Base-by-base conservation (phyloP, 1,284 basidiomycete species). In the Malassezia vespertilionis region DNA sequence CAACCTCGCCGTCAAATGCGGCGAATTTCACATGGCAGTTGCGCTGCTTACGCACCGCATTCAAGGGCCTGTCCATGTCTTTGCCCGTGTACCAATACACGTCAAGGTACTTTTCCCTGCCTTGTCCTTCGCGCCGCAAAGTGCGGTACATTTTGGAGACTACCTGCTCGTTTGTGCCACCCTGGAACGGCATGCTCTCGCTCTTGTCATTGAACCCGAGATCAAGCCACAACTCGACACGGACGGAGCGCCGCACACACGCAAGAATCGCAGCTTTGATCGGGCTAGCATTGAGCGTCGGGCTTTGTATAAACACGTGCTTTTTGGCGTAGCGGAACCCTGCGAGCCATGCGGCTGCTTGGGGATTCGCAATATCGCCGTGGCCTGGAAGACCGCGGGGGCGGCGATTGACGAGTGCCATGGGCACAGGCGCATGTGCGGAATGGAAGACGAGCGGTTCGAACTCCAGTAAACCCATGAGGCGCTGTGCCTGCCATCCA, bases 101-200 rank as follows among this genome's bases (percentile, higher is more conserved):
- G 57, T 79, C 77, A 33, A 86, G 74, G 34, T 73, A 73, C 52
- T 75, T 67, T 54, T 79, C 76, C 43, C 59, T 52, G 5, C 65
- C 66, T 33, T 59, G 62, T 14, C 61, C 63, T 32, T 69, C 65
- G 8, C 56, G 41, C 1, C 60, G 43, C 3, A 69, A 49, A 22
- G 60, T 52, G 10, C 58, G 43, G 72, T 79, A 85, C 73, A 86
- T 77, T 26, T 74, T 74, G 47, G 79, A 76, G 20, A 80, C 80
- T 12, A 86, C 82, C 67, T 82, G 77, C 61, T 83, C 82, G 66
- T 86, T 86, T 15, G 81, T 85, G 0, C 83, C 83, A 14, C 84
- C 84, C 67, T 86, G 83, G 66, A 80, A 79, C 0, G 83, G 83
- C 46, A 86, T 77, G 54, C 75, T 76, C 65, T 83, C 81, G 40